phyloP scores from a whole-genome alignment of 75 land plant genomes.

The Pinus taeda region DNA sequence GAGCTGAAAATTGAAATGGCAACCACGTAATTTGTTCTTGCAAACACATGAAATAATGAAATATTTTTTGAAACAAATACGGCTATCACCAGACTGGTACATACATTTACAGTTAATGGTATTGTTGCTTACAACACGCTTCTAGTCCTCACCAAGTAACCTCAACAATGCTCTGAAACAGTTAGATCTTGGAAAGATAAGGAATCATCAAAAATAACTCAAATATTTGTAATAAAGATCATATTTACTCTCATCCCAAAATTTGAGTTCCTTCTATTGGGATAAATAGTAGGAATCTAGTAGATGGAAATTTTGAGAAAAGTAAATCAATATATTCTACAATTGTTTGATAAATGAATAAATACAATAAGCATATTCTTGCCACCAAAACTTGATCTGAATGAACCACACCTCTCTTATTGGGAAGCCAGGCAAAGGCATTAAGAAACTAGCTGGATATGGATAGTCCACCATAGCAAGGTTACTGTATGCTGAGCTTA shows the following conservation, averaged over 20 bases:
- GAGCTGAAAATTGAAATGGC: background rate
- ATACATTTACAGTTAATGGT: background rate
- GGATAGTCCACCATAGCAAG: slow-evolving; percentile 96
- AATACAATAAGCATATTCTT: background rate
- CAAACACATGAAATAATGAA: background rate
- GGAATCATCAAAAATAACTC: background rate
- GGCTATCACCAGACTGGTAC: background rate
- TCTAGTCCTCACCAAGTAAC: background rate
- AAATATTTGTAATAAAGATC: background rate
- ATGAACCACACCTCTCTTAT: slow-evolving; percentile 62
- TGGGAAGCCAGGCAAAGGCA: slow-evolving; percentile 90
- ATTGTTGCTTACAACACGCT: background rate
- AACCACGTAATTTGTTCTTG: background rate
- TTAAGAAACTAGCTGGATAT: slow-evolving; percentile 67
- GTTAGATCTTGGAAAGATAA: background rate
- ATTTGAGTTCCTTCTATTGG: background rate
- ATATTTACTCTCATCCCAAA: background rate
- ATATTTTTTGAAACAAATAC: background rate
- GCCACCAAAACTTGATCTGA: background rate
- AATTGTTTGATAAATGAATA: background rate
- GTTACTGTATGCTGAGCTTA: slow-evolving; percentile 73
- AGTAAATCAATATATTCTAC: background rate
- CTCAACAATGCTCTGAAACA: background rate
- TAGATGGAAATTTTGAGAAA: background rate
- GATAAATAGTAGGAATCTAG: background rate